A percentile compares a stretch with the other conserved stretches of the same genome.
Evolutionary conservation across 331 rosid species (phyloP).

Genomic region (Ulmus americana): DNA sequence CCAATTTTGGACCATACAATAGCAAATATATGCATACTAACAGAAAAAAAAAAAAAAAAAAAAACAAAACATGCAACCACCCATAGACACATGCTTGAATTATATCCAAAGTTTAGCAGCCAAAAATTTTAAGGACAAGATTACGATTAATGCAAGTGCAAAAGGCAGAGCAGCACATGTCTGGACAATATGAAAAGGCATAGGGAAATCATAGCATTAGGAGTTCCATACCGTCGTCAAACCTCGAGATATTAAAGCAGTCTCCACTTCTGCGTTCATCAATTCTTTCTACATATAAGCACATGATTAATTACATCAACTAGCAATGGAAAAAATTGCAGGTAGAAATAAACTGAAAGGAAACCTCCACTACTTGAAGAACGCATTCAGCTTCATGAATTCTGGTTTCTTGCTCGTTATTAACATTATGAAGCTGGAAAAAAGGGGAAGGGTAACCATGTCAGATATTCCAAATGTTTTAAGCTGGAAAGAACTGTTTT

Average conservation of each 20-base stretch:
- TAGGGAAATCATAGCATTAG: not conserved
- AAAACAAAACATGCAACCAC: not conserved
- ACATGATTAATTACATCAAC: not conserved
- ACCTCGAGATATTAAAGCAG: slow-evolving; percentile 13
- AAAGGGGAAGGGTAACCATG: not conserved
- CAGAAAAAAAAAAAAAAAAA: not conserved
- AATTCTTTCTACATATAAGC: slow-evolving; percentile 20
- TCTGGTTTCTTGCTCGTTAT: slow-evolving; percentile 23
- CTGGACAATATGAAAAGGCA: not conserved
- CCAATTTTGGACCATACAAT: not conserved
- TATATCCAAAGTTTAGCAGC: not conserved
- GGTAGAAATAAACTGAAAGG: not conserved
- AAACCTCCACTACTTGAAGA: slow-evolving; percentile 31
- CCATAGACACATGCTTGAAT: not conserved
- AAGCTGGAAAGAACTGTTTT: no score
- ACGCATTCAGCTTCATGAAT: slow-evolving; percentile 14
- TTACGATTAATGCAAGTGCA: not conserved
- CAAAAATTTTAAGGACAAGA: not conserved
- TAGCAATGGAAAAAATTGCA: not conserved
- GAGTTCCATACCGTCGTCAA: slow-evolving; percentile 17
- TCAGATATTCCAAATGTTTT: no score
- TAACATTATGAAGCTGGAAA: slow-evolving; percentile 22
- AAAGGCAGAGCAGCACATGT: not conserved
- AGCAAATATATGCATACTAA: not conserved
- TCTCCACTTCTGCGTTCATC: slow-evolving; percentile 9